Evolutionary conservation across 805 yeast genomes (phyloP).

Genomic region (Metschnikowia amazonensis): DNA sequence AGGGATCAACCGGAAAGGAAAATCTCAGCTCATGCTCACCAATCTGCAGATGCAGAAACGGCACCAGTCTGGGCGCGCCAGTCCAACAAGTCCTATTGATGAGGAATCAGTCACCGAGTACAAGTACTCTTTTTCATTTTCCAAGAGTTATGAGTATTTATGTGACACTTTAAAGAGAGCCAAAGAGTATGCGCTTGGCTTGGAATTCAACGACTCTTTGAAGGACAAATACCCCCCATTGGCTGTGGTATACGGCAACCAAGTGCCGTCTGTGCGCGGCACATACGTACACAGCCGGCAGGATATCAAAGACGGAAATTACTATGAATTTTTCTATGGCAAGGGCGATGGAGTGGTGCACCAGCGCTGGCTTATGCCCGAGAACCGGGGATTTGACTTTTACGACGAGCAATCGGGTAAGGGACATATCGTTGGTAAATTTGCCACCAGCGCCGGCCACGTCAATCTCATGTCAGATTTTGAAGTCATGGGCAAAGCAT

Average conservation of each 20-base stretch:
- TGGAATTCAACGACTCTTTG: conserved; percentile 50
- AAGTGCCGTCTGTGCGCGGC: conserved; percentile 82
- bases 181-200: conserved; percentile 51
- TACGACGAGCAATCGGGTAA: conserved; percentile 27
- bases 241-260: conserved; percentile 75
- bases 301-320: conserved; percentile 67
- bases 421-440: conserved; percentile 62
- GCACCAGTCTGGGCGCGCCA: conserved; percentile 18
- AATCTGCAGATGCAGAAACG: conserved; percentile 28
- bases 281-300: conserved; percentile 59
- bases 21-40: conserved; percentile 13
- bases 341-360: conserved; percentile 94
- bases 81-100: conserved; percentile 11
- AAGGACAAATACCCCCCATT: conserved; percentile 68
- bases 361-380: conserved; percentile 80
- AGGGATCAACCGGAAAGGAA: conserved; percentile 14
- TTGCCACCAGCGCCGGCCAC: conserved; percentile 68
- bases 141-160: conserved; percentile 65
- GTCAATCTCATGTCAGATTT: conserved; percentile 75
- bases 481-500: conserved; percentile 66
- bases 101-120: conserved; percentile 11
- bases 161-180: conserved; percentile 57
- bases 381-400: conserved; percentile 54
- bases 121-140: conserved; percentile 33
- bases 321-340: conserved; percentile 74